Base-by-base conservation (phyloP, 495 filamentous ascomycete species). In the Penicillium mononematosum region DNA sequence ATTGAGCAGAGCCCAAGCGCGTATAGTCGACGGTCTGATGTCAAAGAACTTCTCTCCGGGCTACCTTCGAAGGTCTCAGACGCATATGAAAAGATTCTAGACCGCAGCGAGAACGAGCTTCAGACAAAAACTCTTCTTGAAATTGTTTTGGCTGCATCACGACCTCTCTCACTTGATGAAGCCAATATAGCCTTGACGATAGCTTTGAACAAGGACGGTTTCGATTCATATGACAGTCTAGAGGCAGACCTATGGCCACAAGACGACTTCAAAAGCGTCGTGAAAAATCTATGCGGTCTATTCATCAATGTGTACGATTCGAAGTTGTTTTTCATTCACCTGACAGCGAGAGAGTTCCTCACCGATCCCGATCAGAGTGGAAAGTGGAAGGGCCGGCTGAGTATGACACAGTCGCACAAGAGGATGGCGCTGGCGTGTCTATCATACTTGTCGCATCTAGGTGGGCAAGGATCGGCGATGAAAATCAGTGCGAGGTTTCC, bases 321-420 rank as follows among this genome's bases (percentile, higher is more conserved):
- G 22, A 71, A 67, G 53, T n/a, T 78, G 11, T 73, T 45, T 29
- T 69, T 78, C 20, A 67, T 79, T 43, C 75, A 79, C 55, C 69
- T 76, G 36, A 78, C 74, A 22, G 73, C 73, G 29, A 69, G 61
- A 54, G 74, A 77, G 49, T 79, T 77, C 27, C 50, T 63, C 42
- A 29, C 8, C 2, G 11, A 46, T 1, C 4, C 20, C 16, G 3
- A 3, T 8, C 20, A 17, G 4, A 24, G 16, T 12, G 42, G 44
- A 8, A 5, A 46, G 6, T 46, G 44, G 44, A 25, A 25, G 16
- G 44, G 44, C 0, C 44, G 14, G 16, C 16, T 46, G 10, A 16
- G 16, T 7, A 46, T 46, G 24, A 16, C 5, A 41, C 38, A 41
- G 6, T 41, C 38, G 5, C n/a, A 41, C n/a, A 9, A 7, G 4